Base-by-base conservation (phyloP, 345 rosid species). In the Raphanus raphanistrum region DNA sequence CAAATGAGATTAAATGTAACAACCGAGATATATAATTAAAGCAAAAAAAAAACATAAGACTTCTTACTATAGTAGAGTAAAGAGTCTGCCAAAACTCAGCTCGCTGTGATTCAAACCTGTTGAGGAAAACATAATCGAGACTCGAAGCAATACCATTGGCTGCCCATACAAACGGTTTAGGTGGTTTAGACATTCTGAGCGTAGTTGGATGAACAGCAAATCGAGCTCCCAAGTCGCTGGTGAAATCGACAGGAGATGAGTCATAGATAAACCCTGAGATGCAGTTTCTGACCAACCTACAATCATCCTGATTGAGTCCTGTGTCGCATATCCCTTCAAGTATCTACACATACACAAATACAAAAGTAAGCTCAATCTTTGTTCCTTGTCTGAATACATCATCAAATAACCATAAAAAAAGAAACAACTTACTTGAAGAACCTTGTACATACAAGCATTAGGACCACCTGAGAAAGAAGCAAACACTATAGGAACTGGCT, bases 31-130 rank as follows among this genome's bases (percentile, higher is more conserved):
- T 9, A 52, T 55, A 84, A 12, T 13, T 27, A 21, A 21, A 21
- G 21, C 4, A 54, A 21, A 10, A 38, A 2, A n/a, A 2, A 16
- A 12, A 60, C 36, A 27, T 11, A 11, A 31, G 13, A 66, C 60
- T 33, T 65, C 94, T 90, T 86, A 94, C 98, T 50, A 89, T 82
- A 61, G 98, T 86, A 38, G 97, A 88, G 84, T 94, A 92, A 27
- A 94, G 84, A 66, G 97, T 92, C 86, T 88, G 98, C 98, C 98
- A 94, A 76, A 78, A 94, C 79, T 89, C 91, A 31, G 95, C 94
- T 72, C 98, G 90, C 57, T 92, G 91, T 28, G 98, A 85, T 81
- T 92, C 98, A 84, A 94, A 92, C 84, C 90, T 84, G 83, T 68
- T 84, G 73, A 92, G 89, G 83, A 94, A 94, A 82, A 94, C 86